A percentile compares a stretch with the other conserved stretches of the same genome.
Conservation (phyloP, 352 stramenopile species). For the Pythium folliculosum region DNA sequence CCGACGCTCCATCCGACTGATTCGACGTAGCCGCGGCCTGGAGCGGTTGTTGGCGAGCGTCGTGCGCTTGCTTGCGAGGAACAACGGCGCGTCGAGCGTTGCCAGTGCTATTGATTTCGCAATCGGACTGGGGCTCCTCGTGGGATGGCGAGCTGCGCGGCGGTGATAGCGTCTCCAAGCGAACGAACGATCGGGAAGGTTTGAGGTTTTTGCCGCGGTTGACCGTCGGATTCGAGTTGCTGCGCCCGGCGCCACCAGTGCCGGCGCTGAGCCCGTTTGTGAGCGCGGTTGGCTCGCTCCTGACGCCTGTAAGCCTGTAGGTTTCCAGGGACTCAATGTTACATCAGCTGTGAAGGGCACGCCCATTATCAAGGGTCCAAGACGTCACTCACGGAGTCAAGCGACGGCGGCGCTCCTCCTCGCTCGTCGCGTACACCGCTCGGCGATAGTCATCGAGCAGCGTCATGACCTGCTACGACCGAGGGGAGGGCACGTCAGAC, state of each 20-base stretch:
- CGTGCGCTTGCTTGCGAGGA: background rate
- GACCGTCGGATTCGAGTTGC: background rate
- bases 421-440: slow-evolving; percentile 41
- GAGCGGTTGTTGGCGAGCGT: background rate
- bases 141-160: background rate
- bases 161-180: slow-evolving; percentile 25
- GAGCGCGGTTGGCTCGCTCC: no score
- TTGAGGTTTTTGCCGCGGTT: slow-evolving; percentile 12
- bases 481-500: background rate
- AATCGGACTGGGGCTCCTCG: slow-evolving; percentile 10
- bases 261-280: background rate
- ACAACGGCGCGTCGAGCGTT: background rate
- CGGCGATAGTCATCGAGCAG: slow-evolving; percentile 67
- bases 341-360: no score
- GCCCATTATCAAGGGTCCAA: no score
- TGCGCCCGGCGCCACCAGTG: background rate
- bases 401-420: slow-evolving; percentile 34
- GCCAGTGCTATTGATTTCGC: background rate
- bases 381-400: slow-evolving; percentile 54
- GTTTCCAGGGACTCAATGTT: no score
- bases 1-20: slow-evolving; percentile 5
- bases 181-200: slow-evolving; percentile 22
- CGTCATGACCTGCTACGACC: slow-evolving; percentile 39
- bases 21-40: slow-evolving; percentile 2
- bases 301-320: background rate